These are phyloP conservation scores for Claviceps sp. DNA, from an alignment of 2,329 filamentous ascomycete species.

Conservation along the genomic window DNA sequence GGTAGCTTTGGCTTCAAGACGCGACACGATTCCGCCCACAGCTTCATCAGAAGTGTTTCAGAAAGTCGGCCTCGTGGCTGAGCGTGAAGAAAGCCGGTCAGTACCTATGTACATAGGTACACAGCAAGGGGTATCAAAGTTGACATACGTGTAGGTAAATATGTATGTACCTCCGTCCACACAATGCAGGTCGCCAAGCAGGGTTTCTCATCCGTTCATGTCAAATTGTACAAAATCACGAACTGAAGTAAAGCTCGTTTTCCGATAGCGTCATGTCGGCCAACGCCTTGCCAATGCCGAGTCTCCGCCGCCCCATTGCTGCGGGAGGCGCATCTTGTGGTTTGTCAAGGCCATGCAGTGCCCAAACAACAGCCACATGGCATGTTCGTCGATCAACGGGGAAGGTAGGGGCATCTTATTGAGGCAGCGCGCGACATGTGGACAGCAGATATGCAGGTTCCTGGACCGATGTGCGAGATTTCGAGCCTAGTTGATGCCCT, in stretches of 20 bases:
- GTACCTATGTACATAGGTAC: no score
- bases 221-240: background rate
- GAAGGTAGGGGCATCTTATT: background rate
- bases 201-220: background rate
- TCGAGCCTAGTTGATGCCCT: background rate
- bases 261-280: background rate
- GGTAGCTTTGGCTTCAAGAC: no score
- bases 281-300: background rate
- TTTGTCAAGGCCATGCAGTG: background rate
- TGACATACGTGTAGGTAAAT: no score
- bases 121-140: no score
- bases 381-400: background rate
- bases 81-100: no score
- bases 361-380: background rate
- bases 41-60: no score
- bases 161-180: background rate
- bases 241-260: background rate
- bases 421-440: background rate
- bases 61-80: no score
- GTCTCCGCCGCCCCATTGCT: background rate
- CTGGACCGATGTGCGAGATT: background rate
- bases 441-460: background rate
- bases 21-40: no score
- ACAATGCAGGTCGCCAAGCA: background rate
- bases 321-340: background rate